These are phyloP conservation scores for Colletotrichum eremochloae DNA, from an alignment of 2,329 filamentous ascomycete genomes.

Conservation along the genomic window DNA sequence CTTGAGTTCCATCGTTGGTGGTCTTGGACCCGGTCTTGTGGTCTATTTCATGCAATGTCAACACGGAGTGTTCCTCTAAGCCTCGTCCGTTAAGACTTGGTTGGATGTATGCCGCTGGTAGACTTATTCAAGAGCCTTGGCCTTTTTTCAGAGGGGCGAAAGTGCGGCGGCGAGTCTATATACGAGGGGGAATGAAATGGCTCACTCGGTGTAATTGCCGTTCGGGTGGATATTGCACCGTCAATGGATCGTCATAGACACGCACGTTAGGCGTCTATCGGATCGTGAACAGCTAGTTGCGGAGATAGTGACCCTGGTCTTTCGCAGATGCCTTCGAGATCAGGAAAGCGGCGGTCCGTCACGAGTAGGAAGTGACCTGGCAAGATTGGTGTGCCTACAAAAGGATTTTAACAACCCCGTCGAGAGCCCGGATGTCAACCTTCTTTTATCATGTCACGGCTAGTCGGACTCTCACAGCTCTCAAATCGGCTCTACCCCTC, in stretches of 20 bases:
- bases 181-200: not conserved
- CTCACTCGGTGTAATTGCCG: slow-evolving; percentile 4
- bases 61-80: not conserved
- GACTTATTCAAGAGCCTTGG: not conserved
- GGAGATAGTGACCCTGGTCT: not conserved
- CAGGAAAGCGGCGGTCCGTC: not conserved
- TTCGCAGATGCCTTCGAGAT: not conserved
- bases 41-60: slow-evolving; percentile 3
- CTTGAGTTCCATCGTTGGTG: slow-evolving; percentile 55
- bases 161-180: not conserved
- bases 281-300: slow-evolving; percentile 1
- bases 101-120: not conserved
- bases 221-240: slow-evolving; percentile 8
- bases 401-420: not conserved
- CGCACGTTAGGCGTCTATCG: not conserved
- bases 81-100: not conserved
- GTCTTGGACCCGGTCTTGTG: slow-evolving; percentile 16
- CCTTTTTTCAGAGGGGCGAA: not conserved
- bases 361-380: not conserved
- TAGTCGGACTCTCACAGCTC: not conserved
- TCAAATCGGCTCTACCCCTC: slow-evolving; percentile 7
- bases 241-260: slow-evolving; percentile 15
- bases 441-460: slow-evolving; percentile 25
- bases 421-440: slow-evolving; percentile 9
- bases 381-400: not conserved